Conservation (phyloP, 257 asterid genomes). For the Cinchona pubescens region DNA sequence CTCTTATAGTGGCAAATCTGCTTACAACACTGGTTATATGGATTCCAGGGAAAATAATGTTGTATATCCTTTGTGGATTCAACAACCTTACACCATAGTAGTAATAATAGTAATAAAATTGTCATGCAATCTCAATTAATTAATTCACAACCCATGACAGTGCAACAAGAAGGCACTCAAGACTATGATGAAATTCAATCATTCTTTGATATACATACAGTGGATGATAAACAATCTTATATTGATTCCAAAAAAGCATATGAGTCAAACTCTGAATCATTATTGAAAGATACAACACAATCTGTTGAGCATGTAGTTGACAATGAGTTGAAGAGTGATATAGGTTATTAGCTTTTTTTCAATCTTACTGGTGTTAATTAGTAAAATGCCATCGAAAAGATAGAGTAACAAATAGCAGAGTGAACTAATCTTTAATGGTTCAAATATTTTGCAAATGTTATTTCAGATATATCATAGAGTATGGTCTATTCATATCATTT, state of each 20-base stretch:
- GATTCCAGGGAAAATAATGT: constrained; percentile 50
- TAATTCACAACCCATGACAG: constrained; percentile 27
- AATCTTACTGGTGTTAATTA: constrained; percentile 73
- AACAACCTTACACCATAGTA: constrained; percentile 37
- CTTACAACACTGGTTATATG: constrained; percentile 26
- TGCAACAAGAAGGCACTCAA: constrained; percentile 41
- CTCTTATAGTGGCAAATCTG: constrained; percentile 30
- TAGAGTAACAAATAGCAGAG: too few relatives aligned
- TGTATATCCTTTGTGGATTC: constrained; percentile 45
- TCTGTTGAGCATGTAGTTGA: constrained; percentile 63
- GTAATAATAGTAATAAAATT: constrained; percentile 33
- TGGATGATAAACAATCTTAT: constrained; percentile 69
- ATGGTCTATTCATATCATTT: constrained; percentile 4
- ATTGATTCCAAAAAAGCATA: constrained; percentile 60
- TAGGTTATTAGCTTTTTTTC: constrained; percentile 73
- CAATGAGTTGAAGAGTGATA: constrained; percentile 76
- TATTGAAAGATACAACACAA: constrained; percentile 58
- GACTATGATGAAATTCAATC: constrained; percentile 64
- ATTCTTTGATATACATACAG: constrained; percentile 52
- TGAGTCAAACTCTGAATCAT: constrained; percentile 73
- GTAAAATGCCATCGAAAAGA: too few relatives aligned
- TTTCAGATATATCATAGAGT: constrained; percentile 12
- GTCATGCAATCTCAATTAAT: constrained; percentile 45
- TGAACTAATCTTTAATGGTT: neutral
- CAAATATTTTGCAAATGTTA: neutral